A percentile compares a stretch with the other conserved stretches of the same genome.
These are phyloP conservation scores for Aechmea fasciata DNA, from an alignment of 176 grass and related monocot species.

Conservation along the genomic window DNA sequence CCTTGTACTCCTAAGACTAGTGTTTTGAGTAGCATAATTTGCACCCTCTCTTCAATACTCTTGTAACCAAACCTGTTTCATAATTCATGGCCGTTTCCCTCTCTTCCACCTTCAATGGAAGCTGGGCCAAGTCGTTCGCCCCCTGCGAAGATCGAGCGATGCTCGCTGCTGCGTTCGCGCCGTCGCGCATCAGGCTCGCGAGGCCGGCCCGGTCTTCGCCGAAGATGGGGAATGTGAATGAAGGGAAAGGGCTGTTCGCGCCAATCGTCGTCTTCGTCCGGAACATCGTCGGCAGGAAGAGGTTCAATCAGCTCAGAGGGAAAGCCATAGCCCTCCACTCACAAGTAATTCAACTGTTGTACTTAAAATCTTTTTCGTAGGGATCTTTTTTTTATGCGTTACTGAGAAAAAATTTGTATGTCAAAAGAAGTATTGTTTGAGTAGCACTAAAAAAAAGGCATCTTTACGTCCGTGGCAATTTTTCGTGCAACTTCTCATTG, in stretches of 20 bases:
- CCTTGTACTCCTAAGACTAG: background rate
- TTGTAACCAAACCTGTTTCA: background rate
- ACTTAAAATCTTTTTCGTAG: background rate
- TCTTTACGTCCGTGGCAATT: too few species aligned
- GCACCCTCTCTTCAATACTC: constrained; percentile 1
- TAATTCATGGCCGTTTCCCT: constrained; percentile 18
- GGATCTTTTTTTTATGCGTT: background rate
- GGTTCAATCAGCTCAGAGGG: constrained; percentile 90
- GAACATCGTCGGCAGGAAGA: constrained; percentile 70
- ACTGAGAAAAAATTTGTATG: background rate
- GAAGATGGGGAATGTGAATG: constrained; percentile 90
- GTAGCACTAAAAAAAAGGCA: too few species aligned
- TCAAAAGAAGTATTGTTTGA: too few species aligned
- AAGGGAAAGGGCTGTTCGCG: constrained; percentile 89
- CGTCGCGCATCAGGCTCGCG: constrained; percentile 14
- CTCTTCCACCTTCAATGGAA: constrained; percentile 4
- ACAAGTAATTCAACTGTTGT: constrained; percentile 33
- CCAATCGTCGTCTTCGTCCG: constrained; percentile 58
- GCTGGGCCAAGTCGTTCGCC: constrained; percentile 46
- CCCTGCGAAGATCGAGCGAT: constrained; percentile 18
- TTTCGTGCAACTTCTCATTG: too few species aligned
- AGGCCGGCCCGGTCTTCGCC: constrained; percentile 35
- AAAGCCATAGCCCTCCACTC: constrained; percentile 97
- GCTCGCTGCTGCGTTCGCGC: background rate
- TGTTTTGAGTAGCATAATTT: background rate